These are phyloP conservation scores for Boechera retrofracta DNA, from an alignment of 345 rosid genomes.

Conservation along the genomic window DNA sequence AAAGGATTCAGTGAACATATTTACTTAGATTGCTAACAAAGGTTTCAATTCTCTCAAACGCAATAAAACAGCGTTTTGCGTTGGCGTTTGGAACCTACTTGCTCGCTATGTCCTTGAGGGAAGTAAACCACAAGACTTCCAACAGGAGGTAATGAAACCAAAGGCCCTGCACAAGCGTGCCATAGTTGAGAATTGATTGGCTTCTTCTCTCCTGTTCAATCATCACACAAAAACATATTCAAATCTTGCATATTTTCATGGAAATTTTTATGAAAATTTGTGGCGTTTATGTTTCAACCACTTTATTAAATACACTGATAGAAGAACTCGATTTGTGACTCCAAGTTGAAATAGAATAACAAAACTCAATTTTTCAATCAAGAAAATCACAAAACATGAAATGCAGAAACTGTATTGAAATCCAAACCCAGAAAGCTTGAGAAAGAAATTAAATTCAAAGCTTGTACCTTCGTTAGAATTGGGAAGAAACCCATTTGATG, in stretches of 20 bases:
- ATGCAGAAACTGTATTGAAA: slow-evolving; percentile 27
- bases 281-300: slow-evolving; percentile 31
- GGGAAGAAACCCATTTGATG: slow-evolving; percentile 47
- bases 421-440: slow-evolving; percentile 28
- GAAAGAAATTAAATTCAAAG: not conserved
- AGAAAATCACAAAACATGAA: slow-evolving; percentile 23
- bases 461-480: slow-evolving; percentile 42
- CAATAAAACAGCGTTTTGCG: not conserved
- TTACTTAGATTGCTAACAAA: not conserved
- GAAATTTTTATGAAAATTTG: not conserved
- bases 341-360: slow-evolving; percentile 26
- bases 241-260: slow-evolving; percentile 13
- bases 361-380: slow-evolving; percentile 7
- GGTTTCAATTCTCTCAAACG: not conserved
- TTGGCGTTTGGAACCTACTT: slow-evolving; percentile 50
- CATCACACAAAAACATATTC: slow-evolving; percentile 27
- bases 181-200: slow-evolving; percentile 84
- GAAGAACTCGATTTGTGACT: slow-evolving; percentile 34
- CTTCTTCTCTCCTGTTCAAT: slow-evolving; percentile 77
- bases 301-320: slow-evolving; percentile 36
- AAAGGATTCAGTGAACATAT: slow-evolving; percentile 7
- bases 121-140: slow-evolving; percentile 97
- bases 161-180: slow-evolving; percentile 99
- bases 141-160: slow-evolving; percentile 89
- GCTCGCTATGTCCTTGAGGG: slow-evolving; percentile 99